These are phyloP conservation scores for Saccharomycopsis hybrid DNA, from an alignment of 1,139 yeast species.

Conservation along the genomic window DNA sequence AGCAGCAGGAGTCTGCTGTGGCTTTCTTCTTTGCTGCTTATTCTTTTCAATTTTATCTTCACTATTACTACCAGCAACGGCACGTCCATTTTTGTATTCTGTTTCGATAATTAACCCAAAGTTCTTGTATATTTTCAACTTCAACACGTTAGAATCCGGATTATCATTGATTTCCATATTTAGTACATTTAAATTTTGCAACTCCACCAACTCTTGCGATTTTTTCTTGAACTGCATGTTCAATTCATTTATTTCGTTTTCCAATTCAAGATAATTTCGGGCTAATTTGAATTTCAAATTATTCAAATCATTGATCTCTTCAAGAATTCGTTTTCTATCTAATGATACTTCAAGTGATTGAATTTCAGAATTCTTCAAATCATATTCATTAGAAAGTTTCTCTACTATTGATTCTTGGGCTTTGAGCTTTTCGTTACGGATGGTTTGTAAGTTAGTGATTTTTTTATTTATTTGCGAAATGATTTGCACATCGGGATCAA, in stretches of 20 bases:
- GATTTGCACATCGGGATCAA: slow-evolving; percentile 19
- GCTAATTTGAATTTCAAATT: slow-evolving; percentile 20
- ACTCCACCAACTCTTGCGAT: slow-evolving; percentile 13
- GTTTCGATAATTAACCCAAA: slow-evolving; percentile 18
- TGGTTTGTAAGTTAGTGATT: slow-evolving; percentile 5
- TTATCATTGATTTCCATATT: slow-evolving; percentile 15
- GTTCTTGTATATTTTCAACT: slow-evolving; percentile 19
- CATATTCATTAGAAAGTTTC: slow-evolving; percentile 10
- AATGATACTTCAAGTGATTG: slow-evolving; percentile 9
- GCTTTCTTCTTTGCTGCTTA: background rate
- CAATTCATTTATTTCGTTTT: slow-evolving; percentile 18
- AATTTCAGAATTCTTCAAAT: slow-evolving; percentile 10
- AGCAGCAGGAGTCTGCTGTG: background rate
- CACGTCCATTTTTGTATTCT: background rate
- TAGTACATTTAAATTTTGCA: slow-evolving; percentile 18
- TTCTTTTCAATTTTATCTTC: background rate
- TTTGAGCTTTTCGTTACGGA: slow-evolving; percentile 10
- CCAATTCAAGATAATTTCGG: slow-evolving; percentile 16
- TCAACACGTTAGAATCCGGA: slow-evolving; percentile 21
- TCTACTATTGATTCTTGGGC: slow-evolving; percentile 6
- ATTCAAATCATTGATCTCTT: slow-evolving; percentile 19
- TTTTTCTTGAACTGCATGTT: slow-evolving; percentile 6
- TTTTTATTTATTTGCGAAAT: slow-evolving; percentile 16
- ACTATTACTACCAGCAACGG: background rate
- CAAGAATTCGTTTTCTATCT: slow-evolving; percentile 15